Evolutionary conservation across 2,329 filamentous ascomycete genomes (phyloP), one percentile per base, ranked within the genome.

Genomic region (Golovinomyces cichoracearum): DNA sequence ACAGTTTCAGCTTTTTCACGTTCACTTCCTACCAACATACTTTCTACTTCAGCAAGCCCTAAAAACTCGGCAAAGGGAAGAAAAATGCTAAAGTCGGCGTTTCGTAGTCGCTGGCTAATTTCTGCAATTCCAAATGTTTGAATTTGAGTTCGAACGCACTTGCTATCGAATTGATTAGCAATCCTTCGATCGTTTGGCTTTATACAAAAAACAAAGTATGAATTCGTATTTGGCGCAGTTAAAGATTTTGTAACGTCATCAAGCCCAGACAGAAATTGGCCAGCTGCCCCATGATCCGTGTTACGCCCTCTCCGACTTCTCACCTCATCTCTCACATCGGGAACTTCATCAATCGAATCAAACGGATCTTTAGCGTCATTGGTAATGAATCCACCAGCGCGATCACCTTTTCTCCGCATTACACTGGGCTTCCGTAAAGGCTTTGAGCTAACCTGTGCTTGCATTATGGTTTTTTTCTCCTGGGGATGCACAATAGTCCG

Each of bases 91-190:
- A 94, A 95, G 62, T 98, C 90, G 0, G 88, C 88, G 49, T 88
- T 88, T 46, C 86, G 76, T 35, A 98, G 70, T 19, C 90, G 74
- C 60, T 94, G 86, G 60, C 86, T 93, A 62, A 98, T 94, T 61
- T 98, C 90, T 1, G 86, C 86, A 58, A 98, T 93, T 27, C 90
- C 90, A 56, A 95, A 83, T 0, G 85, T 93, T 60, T 95, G 88
- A 1, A 98, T 74, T 61, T 98, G 90, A 10, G 82, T 83, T 3
- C 90, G 78, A 21, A 98, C 90, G 61, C 90, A 98, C 64, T 95
- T 95, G 72, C 85, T 94, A 63, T 98, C 90, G 57, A 95, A 98
- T 60, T 98, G 90, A 56, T 98, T 98, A 52, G 90, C 88, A 55
- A 98, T 98, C 46, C 90, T 78, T 48, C 90, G 75, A 61, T 98